These are phyloP conservation scores for Volvox carteri DNA, from an alignment of 163 green algal species.

Conservation along the genomic window DNA sequence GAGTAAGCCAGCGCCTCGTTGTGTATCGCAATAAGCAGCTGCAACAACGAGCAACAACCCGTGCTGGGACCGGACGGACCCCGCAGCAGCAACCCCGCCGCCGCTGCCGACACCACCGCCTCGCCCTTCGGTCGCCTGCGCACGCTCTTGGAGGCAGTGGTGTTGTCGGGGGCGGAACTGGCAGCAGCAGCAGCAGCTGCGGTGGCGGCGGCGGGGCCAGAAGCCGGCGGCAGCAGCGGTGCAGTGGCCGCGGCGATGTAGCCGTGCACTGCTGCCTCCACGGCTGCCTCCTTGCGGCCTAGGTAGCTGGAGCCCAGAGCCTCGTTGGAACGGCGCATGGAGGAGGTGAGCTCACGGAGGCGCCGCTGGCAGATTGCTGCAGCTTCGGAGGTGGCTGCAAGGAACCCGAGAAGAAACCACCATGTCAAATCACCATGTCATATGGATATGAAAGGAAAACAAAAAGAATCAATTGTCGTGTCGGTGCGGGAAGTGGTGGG, in stretches of 20 bases:
- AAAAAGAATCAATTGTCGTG: no score
- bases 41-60: constrained; percentile 30
- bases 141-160: no score
- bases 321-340: constrained; percentile 51
- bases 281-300: constrained; percentile 20
- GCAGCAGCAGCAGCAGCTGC: not conserved
- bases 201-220: no score
- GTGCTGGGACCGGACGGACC: constrained; percentile 31
- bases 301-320: constrained; percentile 50
- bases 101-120: not conserved
- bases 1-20: constrained; percentile 56
- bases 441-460: no score
- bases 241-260: constrained; percentile 21
- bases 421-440: no score
- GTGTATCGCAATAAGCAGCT: constrained; percentile 46
- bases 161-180: no score
- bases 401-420: not conserved
- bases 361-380: not conserved
- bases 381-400: constrained; percentile 26
- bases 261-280: constrained; percentile 2
- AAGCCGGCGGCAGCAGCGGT: not conserved
- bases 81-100: not conserved
- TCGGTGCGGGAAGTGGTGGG: no score
- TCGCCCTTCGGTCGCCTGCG: not conserved
- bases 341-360: constrained; percentile 23